Evolutionary conservation across 1,284 basidiomycete genomes (phyloP).

Genomic region (Apiotrichum domesticum): DNA sequence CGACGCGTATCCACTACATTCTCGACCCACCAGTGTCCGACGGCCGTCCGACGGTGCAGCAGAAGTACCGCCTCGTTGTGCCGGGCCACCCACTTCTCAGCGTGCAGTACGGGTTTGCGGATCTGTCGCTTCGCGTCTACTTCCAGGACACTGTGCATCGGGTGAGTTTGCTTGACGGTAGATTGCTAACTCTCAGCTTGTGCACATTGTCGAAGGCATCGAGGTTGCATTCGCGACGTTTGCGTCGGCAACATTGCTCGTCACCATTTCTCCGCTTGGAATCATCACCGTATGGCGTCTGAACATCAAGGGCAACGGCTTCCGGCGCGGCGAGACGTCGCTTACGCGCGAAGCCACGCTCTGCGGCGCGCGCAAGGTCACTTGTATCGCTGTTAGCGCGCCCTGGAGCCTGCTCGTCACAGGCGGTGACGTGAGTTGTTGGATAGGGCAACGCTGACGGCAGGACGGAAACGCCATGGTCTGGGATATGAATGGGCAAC

Average conservation of each 20-base stretch:
- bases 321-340: constrained; percentile 29
- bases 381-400: constrained; percentile 66
- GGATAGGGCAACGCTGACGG: neutral
- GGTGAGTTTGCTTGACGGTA: constrained; percentile 4
- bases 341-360: constrained; percentile 63
- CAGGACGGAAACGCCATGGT: constrained; percentile 72
- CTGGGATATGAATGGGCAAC: constrained; percentile 83
- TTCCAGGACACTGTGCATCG: constrained; percentile 39
- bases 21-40: constrained; percentile 19
- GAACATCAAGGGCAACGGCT: constrained; percentile 27
- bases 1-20: constrained; percentile 57
- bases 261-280: constrained; percentile 70
- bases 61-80: constrained; percentile 25
- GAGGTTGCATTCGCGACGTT: constrained; percentile 69
- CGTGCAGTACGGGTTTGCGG: constrained; percentile 44
- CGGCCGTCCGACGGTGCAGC: constrained; percentile 24
- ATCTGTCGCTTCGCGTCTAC: constrained; percentile 35
- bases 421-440: constrained; percentile 55
- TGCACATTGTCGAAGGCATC: constrained; percentile 67
- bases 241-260: constrained; percentile 61
- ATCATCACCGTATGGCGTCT: constrained; percentile 74
- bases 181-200: constrained; percentile 50
- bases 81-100: constrained; percentile 21
- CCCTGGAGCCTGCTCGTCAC: constrained; percentile 79
- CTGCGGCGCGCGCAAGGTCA: constrained; percentile 61